A percentile compares a stretch with the other conserved stretches of the same genome.
phyloP scores from a whole-genome alignment of 148 eudicot genomes.

The Rhododendron simsii region DNA sequence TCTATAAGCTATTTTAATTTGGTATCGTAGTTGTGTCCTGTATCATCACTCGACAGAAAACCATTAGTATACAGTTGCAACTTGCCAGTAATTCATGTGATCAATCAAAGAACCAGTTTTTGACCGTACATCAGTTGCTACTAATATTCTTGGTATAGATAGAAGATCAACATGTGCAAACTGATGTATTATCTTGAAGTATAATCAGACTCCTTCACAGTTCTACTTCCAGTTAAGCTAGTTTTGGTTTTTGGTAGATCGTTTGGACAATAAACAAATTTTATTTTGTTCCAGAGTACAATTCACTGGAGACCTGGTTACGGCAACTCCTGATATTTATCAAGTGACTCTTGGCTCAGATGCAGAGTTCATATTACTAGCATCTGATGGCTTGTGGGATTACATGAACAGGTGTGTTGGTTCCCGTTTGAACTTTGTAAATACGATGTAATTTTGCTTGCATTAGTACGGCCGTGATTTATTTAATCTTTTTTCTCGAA shows the following conservation, averaged over 20 bases:
- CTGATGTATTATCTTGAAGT: background rate
- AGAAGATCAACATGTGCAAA: background rate
- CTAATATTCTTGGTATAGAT: background rate
- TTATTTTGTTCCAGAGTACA: conserved; percentile 42
- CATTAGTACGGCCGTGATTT: background rate
- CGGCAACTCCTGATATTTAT: conserved; percentile 68
- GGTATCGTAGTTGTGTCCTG: background rate
- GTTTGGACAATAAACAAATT: background rate
- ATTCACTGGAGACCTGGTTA: conserved; percentile 66
- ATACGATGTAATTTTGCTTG: background rate
- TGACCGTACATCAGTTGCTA: background rate
- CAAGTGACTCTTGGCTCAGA: conserved; percentile 71
- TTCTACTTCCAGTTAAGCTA: background rate
- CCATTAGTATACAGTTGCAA: background rate
- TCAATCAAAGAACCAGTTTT: background rate
- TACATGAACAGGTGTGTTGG: conserved; percentile 66
- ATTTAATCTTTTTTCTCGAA: background rate
- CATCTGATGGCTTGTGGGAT: conserved; percentile 99
- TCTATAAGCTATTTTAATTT: background rate
- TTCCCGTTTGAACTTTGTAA: background rate
- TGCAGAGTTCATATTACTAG: conserved; percentile 69
- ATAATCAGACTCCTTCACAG: background rate
- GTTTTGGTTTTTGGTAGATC: background rate
- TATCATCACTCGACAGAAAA: background rate
- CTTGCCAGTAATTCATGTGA: background rate